These are phyloP conservation scores for Pseudocercospora cruenta DNA, from an alignment of 2,329 filamentous ascomycete genomes.

Conservation along the genomic window DNA sequence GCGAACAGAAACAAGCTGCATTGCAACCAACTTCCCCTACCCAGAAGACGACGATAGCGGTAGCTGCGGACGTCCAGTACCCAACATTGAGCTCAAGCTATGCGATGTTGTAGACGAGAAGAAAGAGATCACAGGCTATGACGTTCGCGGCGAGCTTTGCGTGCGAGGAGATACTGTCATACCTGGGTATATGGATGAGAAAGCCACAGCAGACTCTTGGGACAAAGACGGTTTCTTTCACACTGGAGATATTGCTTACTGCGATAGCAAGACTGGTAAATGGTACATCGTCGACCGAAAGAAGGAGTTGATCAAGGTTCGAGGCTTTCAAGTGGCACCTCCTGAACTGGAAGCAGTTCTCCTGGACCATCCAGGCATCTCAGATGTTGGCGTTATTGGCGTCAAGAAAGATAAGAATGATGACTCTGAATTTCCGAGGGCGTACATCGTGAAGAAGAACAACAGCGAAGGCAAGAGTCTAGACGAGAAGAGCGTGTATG, in stretches of 20 bases:
- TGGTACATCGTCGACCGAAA: conserved; percentile 82
- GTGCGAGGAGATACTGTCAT: conserved; percentile 76
- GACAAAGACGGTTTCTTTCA: conserved; percentile 64
- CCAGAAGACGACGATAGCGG: conserved; percentile 69
- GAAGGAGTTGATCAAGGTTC: conserved; percentile 58
- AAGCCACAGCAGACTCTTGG: conserved; percentile 72
- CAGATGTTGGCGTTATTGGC: conserved; percentile 79
- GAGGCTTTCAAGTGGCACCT: conserved; percentile 81
- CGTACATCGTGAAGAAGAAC: conserved; percentile 62
- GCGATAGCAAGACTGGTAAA: conserved; percentile 79
- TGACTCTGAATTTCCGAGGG: conserved; percentile 66
- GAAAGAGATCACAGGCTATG: conserved; percentile 68
- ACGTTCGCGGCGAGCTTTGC: conserved; percentile 78
- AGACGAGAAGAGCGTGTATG: conserved; percentile 56
- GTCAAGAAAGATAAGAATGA: conserved; percentile 60
- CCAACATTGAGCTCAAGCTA: conserved; percentile 67
- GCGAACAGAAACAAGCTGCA: conserved; percentile 50
- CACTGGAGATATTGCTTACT: conserved; percentile 63
- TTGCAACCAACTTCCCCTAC: conserved; percentile 65
- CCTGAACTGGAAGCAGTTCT: conserved; percentile 81
- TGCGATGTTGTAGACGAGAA: conserved; percentile 64
- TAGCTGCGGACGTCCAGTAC: conserved; percentile 70
- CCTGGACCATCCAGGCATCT: conserved; percentile 71
- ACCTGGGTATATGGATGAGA: conserved; percentile 74
- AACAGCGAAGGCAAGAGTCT: conserved; percentile 54